A percentile compares a stretch with the other conserved stretches of the same genome.
Conservation (phyloP, 2,329 filamentous ascomycete genomes). For the Bipolaris sorokiniana region DNA sequence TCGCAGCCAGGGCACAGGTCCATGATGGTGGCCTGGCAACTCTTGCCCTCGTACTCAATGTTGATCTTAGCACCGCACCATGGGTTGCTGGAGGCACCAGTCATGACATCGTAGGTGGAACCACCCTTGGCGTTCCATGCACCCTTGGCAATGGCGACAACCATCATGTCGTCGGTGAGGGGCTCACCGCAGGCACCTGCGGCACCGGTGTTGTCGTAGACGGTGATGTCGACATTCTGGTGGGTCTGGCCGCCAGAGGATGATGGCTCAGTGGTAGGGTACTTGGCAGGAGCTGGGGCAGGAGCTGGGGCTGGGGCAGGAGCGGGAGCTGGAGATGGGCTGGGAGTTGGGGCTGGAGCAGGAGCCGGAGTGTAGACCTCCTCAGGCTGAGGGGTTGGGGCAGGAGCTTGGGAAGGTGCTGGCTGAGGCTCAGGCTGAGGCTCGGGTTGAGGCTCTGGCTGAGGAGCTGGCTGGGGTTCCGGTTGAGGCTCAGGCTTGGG, state of each 20-base stretch:
- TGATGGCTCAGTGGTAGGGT: conserved; percentile 1
- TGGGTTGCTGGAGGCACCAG: conserved; percentile 41
- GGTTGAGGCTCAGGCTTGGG: conserved; percentile 10
- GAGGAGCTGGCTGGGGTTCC: conserved; percentile 5
- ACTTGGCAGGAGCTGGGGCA: conserved; percentile 9
- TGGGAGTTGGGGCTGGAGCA: conserved; percentile 13
- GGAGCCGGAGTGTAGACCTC: conserved; percentile 13
- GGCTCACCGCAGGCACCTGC: conserved; percentile 40
- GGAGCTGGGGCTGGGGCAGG: conserved; percentile 11
- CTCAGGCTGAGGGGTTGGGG: conserved; percentile 15
- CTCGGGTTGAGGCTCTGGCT: conserved; percentile 10
- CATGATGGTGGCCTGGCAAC: conserved; percentile 36
- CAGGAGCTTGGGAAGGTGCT: conserved; percentile 11
- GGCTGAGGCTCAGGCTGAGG: conserved; percentile 11
- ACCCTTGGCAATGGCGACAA: conserved; percentile 38
- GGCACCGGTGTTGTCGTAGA: conserved; percentile 41
- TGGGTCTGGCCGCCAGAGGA: conserved; percentile 14
- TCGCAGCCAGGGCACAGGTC: conserved; percentile 47
- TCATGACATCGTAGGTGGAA: conserved; percentile 40
- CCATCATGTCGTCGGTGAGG: conserved; percentile 30
- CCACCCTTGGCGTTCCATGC: conserved; percentile 31
- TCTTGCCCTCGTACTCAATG: conserved; percentile 41
- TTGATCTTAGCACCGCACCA: conserved; percentile 45
- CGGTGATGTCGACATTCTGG: conserved; percentile 41
- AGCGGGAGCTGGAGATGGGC: conserved; percentile 8